Conservation (phyloP, 2,329 filamentous ascomycete species). For the Onygenales sp. region DNA sequence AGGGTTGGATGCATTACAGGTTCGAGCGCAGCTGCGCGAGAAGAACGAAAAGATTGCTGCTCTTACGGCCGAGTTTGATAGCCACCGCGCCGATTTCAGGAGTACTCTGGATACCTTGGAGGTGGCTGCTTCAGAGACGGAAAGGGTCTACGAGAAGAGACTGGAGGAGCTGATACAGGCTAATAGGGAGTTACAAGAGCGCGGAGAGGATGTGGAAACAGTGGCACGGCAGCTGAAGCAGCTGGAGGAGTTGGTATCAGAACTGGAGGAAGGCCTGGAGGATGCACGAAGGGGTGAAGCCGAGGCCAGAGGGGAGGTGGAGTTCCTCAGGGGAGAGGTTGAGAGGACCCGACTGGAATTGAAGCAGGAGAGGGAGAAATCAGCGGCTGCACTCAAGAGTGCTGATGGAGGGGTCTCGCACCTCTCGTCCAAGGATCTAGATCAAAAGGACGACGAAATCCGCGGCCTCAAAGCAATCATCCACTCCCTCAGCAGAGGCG, state of each 20-base stretch:
- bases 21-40: slow-evolving; percentile 76
- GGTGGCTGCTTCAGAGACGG: slow-evolving; percentile 85
- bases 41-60: slow-evolving; percentile 95
- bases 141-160: slow-evolving; percentile 75
- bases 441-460: slow-evolving; percentile 95
- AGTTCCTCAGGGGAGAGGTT: slow-evolving; percentile 89
- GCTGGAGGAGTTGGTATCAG: slow-evolving; percentile 89
- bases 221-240: slow-evolving; percentile 89
- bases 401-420: slow-evolving; percentile 22
- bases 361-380: slow-evolving; percentile 77
- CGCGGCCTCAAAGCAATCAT: slow-evolving; percentile 95
- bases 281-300: slow-evolving; percentile 90
- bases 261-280: slow-evolving; percentile 92
- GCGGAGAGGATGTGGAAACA: slow-evolving; percentile 80
- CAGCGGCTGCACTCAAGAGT: slow-evolving; percentile 51
- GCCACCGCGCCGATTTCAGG: slow-evolving; percentile 87
- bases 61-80: slow-evolving; percentile 89
- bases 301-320: slow-evolving; percentile 89
- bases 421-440: slow-evolving; percentile 60
- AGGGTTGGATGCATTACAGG: slow-evolving; percentile 64
- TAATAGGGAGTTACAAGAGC: slow-evolving; percentile 69
- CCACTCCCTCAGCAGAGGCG: slow-evolving; percentile 74
- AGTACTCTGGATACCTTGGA: slow-evolving; percentile 96
- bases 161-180: slow-evolving; percentile 61
- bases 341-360: slow-evolving; percentile 84